These are phyloP conservation scores for Globisporangium yorkense DNA, from an alignment of 352 stramenopile genomes.

Conservation along the genomic window DNA sequence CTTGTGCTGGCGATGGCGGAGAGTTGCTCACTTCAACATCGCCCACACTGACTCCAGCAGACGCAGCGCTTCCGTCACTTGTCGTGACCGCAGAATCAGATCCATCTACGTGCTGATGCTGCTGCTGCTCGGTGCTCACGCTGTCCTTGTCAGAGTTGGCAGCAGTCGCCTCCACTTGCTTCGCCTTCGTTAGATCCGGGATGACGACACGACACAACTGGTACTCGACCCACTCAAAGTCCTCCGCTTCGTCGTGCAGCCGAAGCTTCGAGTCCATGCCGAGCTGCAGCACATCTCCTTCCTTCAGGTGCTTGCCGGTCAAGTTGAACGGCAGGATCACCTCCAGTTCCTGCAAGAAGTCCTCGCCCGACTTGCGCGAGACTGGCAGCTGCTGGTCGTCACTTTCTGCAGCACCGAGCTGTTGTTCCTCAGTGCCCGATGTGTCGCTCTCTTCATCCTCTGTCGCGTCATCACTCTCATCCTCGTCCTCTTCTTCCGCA, in stretches of 20 bases:
- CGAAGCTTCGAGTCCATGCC: slow-evolving; percentile 43
- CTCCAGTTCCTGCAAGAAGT: slow-evolving; percentile 23
- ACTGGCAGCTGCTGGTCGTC: slow-evolving; percentile 14
- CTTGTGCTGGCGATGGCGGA: not conserved
- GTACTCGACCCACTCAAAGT: slow-evolving; percentile 49
- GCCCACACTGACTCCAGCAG: slow-evolving; percentile 6
- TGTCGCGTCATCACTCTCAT: not conserved
- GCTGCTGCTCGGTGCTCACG: not conserved
- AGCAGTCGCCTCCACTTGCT: not conserved
- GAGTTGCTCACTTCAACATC: not conserved
- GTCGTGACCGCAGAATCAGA: not conserved
- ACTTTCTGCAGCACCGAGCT: not conserved
- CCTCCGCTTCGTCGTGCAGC: slow-evolving; percentile 36
- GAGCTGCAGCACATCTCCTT: slow-evolving; percentile 46
- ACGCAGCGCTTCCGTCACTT: not conserved
- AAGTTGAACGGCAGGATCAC: slow-evolving; percentile 68
- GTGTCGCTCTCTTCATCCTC: not conserved
- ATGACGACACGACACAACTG: slow-evolving; percentile 41
- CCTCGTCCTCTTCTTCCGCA: not conserved
- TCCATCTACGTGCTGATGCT: not conserved
- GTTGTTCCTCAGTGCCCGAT: not conserved
- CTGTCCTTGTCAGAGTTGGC: not conserved
- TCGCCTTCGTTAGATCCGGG: slow-evolving; percentile 25
- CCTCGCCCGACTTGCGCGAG: not conserved
- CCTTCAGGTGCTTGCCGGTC: slow-evolving; percentile 52